Evolutionary conservation across 495 filamentous ascomycete species (phyloP), one percentile per base, ranked within the genome.

Genomic region (Hypoxylon trugodes): DNA sequence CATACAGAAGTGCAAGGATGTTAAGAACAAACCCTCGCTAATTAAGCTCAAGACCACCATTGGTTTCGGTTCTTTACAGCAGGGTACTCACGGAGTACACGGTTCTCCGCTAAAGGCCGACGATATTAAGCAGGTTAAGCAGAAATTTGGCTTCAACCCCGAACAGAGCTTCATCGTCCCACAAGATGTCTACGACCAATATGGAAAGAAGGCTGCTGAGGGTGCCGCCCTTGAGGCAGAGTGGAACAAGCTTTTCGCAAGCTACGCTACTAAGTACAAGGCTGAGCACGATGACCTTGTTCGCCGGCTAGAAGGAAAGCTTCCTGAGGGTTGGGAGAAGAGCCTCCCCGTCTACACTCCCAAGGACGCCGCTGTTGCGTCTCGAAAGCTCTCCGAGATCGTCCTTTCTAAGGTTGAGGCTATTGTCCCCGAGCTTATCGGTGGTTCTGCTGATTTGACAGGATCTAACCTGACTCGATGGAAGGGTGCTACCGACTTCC

Each of bases 1-100:
- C 66, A 90, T 99, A 74, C 84, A 87, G 77, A 84, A 89, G 79
- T 87, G 86, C 71, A 86, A 94, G 83, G 82, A 87, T 53, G 90
- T 96, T 79, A 98, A 82, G 72, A 86, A 98, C 84, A 99, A 97
- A 88, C 95, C 95, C 54, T 89, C 95, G 45, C 81, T 98, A 68
- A 98, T 99, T 84, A 93, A 95, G 82, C 88, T 99, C 58, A 95
- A 88, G 66, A 99, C 95, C 71, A 99, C 90, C 76, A 99, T 99
- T 73, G 95, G 95, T 73, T 99, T 89, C 81, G 95, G 95, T 66
- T 99, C 95, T 68, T 86, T 90, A 82, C 84, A 94, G 49, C 85
- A 94, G 79, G 96, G 96, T 70, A 98, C 96, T 69, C 87, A 89
- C 72, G 91, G 90, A 74, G 95, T 99, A 57, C 95, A 99, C 84